phyloP scores from a whole-genome alignment of 768 basidiomycete species.

The Pleurotus platypus region DNA sequence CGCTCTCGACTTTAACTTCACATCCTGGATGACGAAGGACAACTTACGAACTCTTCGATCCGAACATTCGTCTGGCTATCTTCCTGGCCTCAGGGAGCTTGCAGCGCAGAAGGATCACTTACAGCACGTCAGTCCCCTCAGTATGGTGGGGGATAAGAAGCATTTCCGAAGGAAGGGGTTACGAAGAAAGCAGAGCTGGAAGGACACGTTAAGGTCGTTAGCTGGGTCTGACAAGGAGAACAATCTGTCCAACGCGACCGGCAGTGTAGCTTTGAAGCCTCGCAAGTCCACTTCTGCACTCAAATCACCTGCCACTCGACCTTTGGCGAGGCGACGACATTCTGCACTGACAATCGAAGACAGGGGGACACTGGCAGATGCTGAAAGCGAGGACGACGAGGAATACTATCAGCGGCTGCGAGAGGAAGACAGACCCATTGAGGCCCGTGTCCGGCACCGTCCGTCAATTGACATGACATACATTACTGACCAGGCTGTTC shows the following conservation, averaged over 20 bases:
- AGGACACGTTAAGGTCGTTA: constrained; percentile 40
- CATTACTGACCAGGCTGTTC: constrained; percentile 28
- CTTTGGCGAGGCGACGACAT: constrained; percentile 4
- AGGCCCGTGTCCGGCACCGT: constrained; percentile 58
- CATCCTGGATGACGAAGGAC: constrained; percentile 90
- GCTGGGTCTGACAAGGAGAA: constrained; percentile 33
- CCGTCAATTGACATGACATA: constrained; percentile 3
- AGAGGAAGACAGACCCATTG: constrained; percentile 75
- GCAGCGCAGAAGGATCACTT: constrained; percentile 86
- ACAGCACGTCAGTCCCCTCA: constrained; percentile 84
- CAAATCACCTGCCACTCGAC: background rate
- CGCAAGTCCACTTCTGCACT: constrained; percentile 8
- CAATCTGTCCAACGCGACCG: constrained; percentile 21
- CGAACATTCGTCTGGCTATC: constrained; percentile 82
- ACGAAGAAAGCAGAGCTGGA: constrained; percentile 60
- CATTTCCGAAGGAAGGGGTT: constrained; percentile 34
- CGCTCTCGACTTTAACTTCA: constrained; percentile 95
- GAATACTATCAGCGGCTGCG: constrained; percentile 42
- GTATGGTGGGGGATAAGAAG: constrained; percentile 79
- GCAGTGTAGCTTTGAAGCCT: constrained; percentile 11
- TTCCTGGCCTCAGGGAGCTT: constrained; percentile 67
- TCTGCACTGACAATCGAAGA: constrained; percentile 31
- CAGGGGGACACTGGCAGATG: constrained; percentile 49
- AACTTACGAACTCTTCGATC: constrained; percentile 81
- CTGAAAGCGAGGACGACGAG: constrained; percentile 49